Evolutionary conservation across 2,329 filamentous ascomycete genomes (phyloP).

Genomic region (Epichloe brachyelytri): DNA sequence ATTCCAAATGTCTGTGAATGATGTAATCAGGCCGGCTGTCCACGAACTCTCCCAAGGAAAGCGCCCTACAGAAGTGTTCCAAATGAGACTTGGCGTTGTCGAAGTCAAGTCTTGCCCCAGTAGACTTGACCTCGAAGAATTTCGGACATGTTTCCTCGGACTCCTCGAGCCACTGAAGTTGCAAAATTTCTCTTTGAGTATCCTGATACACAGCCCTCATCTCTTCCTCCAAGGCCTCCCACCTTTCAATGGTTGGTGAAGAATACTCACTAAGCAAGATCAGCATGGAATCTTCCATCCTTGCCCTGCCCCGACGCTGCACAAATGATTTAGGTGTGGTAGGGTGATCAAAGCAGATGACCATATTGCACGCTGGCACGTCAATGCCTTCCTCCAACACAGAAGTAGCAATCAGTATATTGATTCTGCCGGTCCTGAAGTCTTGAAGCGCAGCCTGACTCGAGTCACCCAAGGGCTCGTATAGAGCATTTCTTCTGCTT

Average conservation of each 20-base stretch:
- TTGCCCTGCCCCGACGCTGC: conserved; percentile 41
- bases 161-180: conserved; percentile 36
- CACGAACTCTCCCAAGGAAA: conserved; percentile 46
- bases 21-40: conserved; percentile 58
- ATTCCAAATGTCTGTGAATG: conserved; percentile 26
- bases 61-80: conserved; percentile 62
- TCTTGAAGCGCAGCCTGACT: conserved; percentile 24
- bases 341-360: conserved; percentile 43
- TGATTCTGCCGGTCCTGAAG: conserved; percentile 42
- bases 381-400: conserved; percentile 59
- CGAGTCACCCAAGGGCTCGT: conserved; percentile 20
- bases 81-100: conserved; percentile 66
- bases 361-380: conserved; percentile 49
- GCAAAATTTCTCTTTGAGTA: conserved; percentile 38
- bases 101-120: conserved; percentile 54
- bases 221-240: conserved; percentile 54
- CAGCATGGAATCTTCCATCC: conserved; percentile 38
- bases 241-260: conserved; percentile 28
- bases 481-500: conserved; percentile 26
- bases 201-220: conserved; percentile 61
- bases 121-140: conserved; percentile 26
- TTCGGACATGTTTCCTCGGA: conserved; percentile 12
- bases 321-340: conserved; percentile 43
- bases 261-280: conserved; percentile 29
- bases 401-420: conserved; percentile 48